A percentile compares a stretch with the other conserved stretches of the same genome.
These are phyloP conservation scores for Trichoderma cornu-damae DNA, from an alignment of 2,329 filamentous ascomycete genomes.

Conservation along the genomic window DNA sequence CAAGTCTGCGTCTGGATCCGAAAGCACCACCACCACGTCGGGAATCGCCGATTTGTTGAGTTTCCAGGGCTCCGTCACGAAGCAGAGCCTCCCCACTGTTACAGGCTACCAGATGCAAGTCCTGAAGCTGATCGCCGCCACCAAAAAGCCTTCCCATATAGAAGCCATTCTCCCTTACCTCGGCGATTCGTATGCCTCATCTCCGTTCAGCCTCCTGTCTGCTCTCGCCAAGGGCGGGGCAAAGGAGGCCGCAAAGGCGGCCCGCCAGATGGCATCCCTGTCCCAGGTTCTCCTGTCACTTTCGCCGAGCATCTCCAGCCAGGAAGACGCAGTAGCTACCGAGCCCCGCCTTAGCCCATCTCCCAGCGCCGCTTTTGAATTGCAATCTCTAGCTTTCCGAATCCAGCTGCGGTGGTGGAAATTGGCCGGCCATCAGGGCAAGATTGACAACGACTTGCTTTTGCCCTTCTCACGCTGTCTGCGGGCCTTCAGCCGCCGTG, in stretches of 20 bases:
- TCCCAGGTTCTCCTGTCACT: constrained; percentile 61
- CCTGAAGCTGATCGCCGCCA: constrained; percentile 56
- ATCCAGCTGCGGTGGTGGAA: constrained; percentile 62
- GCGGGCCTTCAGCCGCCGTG: constrained; percentile 54
- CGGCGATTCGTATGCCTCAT: constrained; percentile 46
- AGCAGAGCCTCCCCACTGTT: constrained; percentile 48
- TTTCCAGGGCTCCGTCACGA: constrained; percentile 46
- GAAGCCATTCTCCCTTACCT: constrained; percentile 55
- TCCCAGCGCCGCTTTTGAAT: constrained; percentile 53
- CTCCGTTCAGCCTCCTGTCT: constrained; percentile 54
- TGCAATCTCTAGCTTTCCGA: constrained; percentile 60
- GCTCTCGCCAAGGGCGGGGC: constrained; percentile 39
- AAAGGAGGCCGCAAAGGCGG: constrained; percentile 51
- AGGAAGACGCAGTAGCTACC: constrained; percentile 53
- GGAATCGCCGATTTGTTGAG: constrained; percentile 56
- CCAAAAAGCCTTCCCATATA: constrained; percentile 54
- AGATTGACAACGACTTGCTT: constrained; percentile 60
- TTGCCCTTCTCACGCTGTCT: constrained; percentile 60
- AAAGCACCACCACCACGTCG: constrained; percentile 28
- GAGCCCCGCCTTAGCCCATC: constrained; percentile 51
- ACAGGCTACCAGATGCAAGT: constrained; percentile 60
- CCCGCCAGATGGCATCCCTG: constrained; percentile 61
- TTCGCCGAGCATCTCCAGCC: constrained; percentile 60
- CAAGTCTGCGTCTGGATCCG: constrained; percentile 28
- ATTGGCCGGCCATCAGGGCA: constrained; percentile 53